phyloP scores from a whole-genome alignment of 1,284 basidiomycete genomes.

The Sparassis latifolia region DNA sequence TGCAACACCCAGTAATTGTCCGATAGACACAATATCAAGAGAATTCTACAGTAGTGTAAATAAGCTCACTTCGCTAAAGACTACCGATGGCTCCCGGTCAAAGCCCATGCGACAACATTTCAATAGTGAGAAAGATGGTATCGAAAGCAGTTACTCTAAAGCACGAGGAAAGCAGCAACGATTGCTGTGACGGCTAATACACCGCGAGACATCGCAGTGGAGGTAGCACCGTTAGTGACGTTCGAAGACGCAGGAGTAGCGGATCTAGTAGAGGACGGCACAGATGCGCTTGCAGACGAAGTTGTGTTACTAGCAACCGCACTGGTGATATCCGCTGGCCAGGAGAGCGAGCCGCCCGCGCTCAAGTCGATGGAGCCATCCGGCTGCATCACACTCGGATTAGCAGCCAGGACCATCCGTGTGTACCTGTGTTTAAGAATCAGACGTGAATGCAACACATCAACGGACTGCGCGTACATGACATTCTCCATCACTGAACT shows the following conservation, averaged over 20 bases:
- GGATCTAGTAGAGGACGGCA: constrained; percentile 14
- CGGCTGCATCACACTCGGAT: constrained; percentile 45
- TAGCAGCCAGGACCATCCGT: constrained; percentile 54
- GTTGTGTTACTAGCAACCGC: constrained; percentile 5
- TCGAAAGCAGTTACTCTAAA: constrained; percentile 24
- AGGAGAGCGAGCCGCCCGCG: constrained; percentile 16
- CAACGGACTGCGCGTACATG: constrained; percentile 7
- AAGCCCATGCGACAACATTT: no score
- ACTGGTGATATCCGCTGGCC: constrained; percentile 22
- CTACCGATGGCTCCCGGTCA: no score
- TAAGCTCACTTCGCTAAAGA: no score
- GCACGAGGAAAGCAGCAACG: constrained; percentile 47
- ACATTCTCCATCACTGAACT: constrained; percentile 32
- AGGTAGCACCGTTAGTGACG: constrained; percentile 39
- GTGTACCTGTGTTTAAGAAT: constrained; percentile 31
- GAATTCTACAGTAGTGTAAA: no score
- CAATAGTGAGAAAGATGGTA: no score
- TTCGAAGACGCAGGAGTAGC: no score
- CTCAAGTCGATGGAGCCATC: constrained; percentile 45
- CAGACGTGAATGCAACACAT: constrained; percentile 13
- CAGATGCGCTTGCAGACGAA: constrained; percentile 21
- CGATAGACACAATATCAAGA: no score
- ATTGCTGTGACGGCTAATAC: constrained; percentile 44
- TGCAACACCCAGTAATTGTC: no score
- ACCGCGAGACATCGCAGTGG: constrained; percentile 42